phyloP scores from a whole-genome alignment of 2,329 filamentous ascomycete genomes.

The Cladosporium sp. region DNA sequence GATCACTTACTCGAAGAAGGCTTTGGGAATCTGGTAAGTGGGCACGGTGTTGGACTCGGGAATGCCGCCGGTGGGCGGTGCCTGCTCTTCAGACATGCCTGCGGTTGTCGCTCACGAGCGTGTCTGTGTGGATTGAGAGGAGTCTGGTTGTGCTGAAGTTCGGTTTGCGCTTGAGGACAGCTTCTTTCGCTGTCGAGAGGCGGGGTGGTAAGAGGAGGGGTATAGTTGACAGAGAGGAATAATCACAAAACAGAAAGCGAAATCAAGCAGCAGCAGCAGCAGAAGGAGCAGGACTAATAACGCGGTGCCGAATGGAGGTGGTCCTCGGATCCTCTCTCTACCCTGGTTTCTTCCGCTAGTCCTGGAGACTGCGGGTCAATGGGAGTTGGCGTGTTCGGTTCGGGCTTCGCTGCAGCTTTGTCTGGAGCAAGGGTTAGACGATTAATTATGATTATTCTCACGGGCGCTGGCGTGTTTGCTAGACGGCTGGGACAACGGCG shows the following conservation, averaged over 20 bases:
- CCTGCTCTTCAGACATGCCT: constrained; percentile 50
- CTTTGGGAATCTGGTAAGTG: constrained; percentile 65
- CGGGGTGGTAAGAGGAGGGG: background rate
- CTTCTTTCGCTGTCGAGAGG: background rate
- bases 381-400: constrained; percentile 15
- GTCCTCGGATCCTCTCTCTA: constrained; percentile 19
- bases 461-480: background rate
- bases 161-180: background rate
- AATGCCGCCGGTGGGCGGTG: constrained; percentile 56
- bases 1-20: constrained; percentile 49
- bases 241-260: constrained; percentile 5
- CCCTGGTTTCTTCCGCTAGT: constrained; percentile 21
- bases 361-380: constrained; percentile 21
- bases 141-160: background rate
- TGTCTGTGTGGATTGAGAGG: background rate
- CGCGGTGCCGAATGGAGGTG: constrained; percentile 4
- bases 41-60: constrained; percentile 75
- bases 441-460: background rate
- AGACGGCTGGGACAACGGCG: background rate
- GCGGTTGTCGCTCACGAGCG: constrained; percentile 10
- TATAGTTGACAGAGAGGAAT: background rate
- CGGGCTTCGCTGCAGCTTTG: constrained; percentile 1
- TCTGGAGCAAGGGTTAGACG: background rate
- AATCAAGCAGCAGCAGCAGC: background rate
- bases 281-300: constrained; percentile 17